Base-by-base conservation (phyloP, 2,329 filamentous ascomycete species). In the Neofusicoccum cordaticola region DNA sequence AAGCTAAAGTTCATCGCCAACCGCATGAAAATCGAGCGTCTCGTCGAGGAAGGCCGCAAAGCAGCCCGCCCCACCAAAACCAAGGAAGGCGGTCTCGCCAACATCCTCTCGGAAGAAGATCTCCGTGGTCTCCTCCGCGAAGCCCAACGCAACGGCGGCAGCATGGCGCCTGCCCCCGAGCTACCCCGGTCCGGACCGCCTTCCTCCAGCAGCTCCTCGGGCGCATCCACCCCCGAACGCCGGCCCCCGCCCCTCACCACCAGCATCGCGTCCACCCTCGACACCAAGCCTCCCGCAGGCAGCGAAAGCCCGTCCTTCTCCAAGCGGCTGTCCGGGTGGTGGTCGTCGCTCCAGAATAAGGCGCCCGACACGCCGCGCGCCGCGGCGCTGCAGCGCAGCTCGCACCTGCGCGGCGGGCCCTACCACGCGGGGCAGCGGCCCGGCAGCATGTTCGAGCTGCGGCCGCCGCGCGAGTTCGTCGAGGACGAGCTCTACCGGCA, bases 1-100 rank as follows among this genome's bases (percentile, higher is more conserved):
- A 96, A 95, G 75, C 83, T 99, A 58, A 91, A 95, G 73, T 99
- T 98, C 73, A 87, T 98, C 66, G 86, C 85, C 27, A 99, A 99
- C 74, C 81, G 95, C 58, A 85, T 97, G 69, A 92, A 91, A 71
- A 82, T 97, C 8, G 95, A 99, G 79, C 84, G 88, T 57, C 73
- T 86, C 7, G 86, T 89, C 56, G 82, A 86, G 66, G 79, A 85
- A 68, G 86, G 86, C 2, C 75, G 87, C 1, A 74, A 78, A n/a
- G 75, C 77, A 22, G 80, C 77, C 2, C 64, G 76, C 45, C 75
- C 74, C 68, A 71, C 53, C 70, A 34, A 27, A 44, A 41, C 74
- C 9, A 68, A 68, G 34, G 73, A 72, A 45, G 73, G 77, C 56
- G 69, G 76, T 60, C 12, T 80, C 60, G 47, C 73, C 66, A 77